These are phyloP conservation scores for Ceratobasidium sp. DNA, from an alignment of 1,284 basidiomycete genomes.

Conservation along the genomic window DNA sequence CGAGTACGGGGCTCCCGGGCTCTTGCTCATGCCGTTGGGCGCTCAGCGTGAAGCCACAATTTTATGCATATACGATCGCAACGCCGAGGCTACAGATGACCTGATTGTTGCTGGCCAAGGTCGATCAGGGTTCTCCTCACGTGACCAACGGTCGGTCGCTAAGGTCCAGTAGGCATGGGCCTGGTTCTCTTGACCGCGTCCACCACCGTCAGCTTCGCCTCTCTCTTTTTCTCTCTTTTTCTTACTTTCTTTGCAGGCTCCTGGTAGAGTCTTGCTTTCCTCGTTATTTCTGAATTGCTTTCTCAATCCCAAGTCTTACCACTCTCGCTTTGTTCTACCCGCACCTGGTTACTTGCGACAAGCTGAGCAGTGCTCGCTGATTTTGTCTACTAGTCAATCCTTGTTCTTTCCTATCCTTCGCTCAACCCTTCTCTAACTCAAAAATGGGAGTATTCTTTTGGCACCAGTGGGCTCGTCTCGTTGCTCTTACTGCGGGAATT, in stretches of 20 bases:
- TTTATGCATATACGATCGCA: not conserved
- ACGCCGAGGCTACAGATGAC: not conserved
- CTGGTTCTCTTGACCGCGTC: constrained; percentile 40
- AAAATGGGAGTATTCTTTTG: constrained; percentile 86
- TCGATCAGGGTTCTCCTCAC: constrained; percentile 33
- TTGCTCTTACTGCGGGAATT: constrained; percentile 76
- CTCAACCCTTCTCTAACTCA: not conserved
- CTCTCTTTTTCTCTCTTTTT: constrained; percentile 43
- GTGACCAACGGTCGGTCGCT: constrained; percentile 29
- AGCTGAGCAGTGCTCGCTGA: constrained; percentile 36
- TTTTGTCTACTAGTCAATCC: constrained; percentile 49
- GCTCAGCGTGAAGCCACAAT: not conserved
- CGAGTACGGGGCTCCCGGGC: no score
- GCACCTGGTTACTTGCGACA: constrained; percentile 26
- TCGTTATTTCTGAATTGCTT: constrained; percentile 36
- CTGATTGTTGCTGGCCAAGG: constrained; percentile 20
- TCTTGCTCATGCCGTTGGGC: not conserved
- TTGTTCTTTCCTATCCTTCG: constrained; percentile 51
- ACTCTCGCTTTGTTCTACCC: constrained; percentile 10
- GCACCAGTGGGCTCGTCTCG: constrained; percentile 81
- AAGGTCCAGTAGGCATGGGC: constrained; percentile 27
- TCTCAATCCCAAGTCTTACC: constrained; percentile 32
- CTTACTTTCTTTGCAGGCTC: constrained; percentile 47
- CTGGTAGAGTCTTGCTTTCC: constrained; percentile 47
- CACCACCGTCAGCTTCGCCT: constrained; percentile 26